Conservation (phyloP, 768 basidiomycete species). For the Amanita polypyramis region DNA sequence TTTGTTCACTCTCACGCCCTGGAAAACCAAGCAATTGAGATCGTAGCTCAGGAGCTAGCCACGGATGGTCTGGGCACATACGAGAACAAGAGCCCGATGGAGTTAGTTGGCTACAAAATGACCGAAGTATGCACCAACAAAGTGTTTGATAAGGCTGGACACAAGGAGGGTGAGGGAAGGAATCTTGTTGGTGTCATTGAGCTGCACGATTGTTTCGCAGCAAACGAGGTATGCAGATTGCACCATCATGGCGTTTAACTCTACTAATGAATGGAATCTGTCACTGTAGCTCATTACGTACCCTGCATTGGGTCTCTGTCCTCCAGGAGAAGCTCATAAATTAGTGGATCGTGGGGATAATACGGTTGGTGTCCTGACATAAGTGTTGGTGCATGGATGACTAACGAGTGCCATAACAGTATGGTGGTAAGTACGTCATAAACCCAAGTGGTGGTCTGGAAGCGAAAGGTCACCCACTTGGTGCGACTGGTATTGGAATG, state of each 20-base stretch:
- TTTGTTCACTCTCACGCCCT: constrained; percentile 65
- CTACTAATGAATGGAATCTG: neutral
- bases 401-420: constrained; percentile 26
- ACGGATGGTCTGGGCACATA: constrained; percentile 63
- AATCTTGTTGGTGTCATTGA: constrained; percentile 79
- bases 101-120: constrained; percentile 77
- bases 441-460: constrained; percentile 83
- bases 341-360: constrained; percentile 70
- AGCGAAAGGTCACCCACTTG: constrained; percentile 83
- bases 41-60: constrained; percentile 51
- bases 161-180: constrained; percentile 48
- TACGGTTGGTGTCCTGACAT: constrained; percentile 41
- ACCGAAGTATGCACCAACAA: constrained; percentile 55
- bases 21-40: constrained; percentile 83
- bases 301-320: constrained; percentile 67
- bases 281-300: constrained; percentile 61
- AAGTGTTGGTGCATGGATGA: neutral
- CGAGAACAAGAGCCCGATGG: constrained; percentile 62
- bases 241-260: neutral
- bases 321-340: constrained; percentile 55
- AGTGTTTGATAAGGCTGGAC: constrained; percentile 64
- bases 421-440: constrained; percentile 76
- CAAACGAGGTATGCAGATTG: constrained; percentile 51
- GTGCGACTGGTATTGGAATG: constrained; percentile 78
- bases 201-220: constrained; percentile 79